Percentiles rank a stretch among this genome's conserved stretches.
These are phyloP conservation scores for Luffa aegyptiaca DNA, from an alignment of 306 rosid species.

Conservation along the genomic window DNA sequence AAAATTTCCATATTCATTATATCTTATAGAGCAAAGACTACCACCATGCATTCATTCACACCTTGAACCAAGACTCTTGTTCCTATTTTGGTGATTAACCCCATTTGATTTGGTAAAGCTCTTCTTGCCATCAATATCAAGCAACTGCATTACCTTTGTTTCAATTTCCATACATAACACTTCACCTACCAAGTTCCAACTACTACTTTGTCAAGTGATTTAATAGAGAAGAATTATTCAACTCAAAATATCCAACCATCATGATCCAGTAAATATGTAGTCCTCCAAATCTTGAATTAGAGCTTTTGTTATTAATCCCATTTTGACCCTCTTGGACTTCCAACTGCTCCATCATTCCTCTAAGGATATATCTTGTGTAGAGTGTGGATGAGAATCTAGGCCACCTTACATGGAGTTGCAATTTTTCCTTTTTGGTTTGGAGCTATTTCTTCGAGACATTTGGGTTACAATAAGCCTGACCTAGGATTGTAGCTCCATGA, in stretches of 20 bases:
- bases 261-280: background rate
- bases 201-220: background rate
- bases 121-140: background rate
- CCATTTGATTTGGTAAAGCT: background rate
- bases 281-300: background rate
- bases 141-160: background rate
- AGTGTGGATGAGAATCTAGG: no score
- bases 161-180: background rate
- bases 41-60: background rate
- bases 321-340: background rate
- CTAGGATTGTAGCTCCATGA: no score
- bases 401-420: no score
- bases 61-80: background rate
- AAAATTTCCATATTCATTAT: background rate
- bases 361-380: background rate
- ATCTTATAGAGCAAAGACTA: background rate
- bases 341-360: background rate
- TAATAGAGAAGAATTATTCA: background rate
- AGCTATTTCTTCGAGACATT: no score
- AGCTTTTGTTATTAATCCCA: background rate
- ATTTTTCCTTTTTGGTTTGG: no score
- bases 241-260: background rate
- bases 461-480: no score
- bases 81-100: background rate
- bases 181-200: background rate